phyloP scores from a whole-genome alignment of 257 asterid species.

The Solanum peruvianum region DNA sequence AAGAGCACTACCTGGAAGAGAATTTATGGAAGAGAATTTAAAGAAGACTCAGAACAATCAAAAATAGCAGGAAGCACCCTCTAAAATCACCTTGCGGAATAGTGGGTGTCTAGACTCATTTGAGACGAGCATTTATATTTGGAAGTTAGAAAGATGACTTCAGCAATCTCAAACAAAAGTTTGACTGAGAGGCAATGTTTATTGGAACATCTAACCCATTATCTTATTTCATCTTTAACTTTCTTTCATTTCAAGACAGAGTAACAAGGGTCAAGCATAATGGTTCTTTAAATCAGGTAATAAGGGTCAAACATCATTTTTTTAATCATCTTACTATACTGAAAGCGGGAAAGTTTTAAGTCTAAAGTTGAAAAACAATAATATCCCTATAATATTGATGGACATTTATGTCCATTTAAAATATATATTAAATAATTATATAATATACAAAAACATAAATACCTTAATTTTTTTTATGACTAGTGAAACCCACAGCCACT shows the following conservation, averaged over 20 bases:
- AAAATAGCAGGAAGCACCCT: neutral
- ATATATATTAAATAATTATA: neutral
- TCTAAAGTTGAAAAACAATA: neutral
- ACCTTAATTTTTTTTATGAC: neutral
- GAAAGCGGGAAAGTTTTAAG: neutral
- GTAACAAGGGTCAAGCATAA: neutral
- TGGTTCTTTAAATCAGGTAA: neutral
- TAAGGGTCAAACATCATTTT: neutral
- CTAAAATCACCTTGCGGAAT: neutral
- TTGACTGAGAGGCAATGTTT: neutral
- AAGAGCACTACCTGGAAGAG: constrained; percentile 76
- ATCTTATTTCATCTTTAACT: neutral
- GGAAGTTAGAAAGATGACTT: neutral
- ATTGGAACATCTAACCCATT: neutral
- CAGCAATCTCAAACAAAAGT: neutral
- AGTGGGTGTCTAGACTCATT: neutral
- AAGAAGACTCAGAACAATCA: neutral
- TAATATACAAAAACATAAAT: neutral
- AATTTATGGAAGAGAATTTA: constrained; percentile 8
- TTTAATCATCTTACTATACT: neutral
- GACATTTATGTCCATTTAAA: neutral
- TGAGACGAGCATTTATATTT: neutral
- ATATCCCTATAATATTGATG: neutral
- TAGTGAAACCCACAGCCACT: too few species aligned
- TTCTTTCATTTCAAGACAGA: neutral